A percentile compares a stretch with the other conserved stretches of the same genome.
Evolutionary conservation across 352 stramenopile genomes (phyloP).

Genomic region (Globisporangium recalcitrans): DNA sequence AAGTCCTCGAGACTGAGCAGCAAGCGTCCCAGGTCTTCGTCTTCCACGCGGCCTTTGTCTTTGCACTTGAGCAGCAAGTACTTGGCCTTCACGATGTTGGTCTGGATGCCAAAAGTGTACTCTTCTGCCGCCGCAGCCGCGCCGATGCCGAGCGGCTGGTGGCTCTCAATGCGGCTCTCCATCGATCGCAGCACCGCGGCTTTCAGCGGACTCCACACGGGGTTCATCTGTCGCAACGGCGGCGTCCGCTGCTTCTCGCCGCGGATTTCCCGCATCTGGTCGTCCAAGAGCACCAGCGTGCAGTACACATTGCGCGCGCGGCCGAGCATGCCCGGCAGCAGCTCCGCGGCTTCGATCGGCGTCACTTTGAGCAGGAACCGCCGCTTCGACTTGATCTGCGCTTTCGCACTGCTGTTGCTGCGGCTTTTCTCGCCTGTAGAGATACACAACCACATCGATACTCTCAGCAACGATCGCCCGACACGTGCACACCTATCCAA

Average conservation of each 20-base stretch:
- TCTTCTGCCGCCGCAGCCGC: slow-evolving; percentile 74
- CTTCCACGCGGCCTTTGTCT: slow-evolving; percentile 81
- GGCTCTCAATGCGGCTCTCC: slow-evolving; percentile 69
- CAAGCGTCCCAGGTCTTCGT: slow-evolving; percentile 72
- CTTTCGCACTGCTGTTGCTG: slow-evolving; percentile 23
- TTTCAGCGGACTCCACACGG: slow-evolving; percentile 83
- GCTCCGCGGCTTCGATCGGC: slow-evolving; percentile 71
- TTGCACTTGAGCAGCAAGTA: slow-evolving; percentile 87
- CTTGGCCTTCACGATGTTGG: slow-evolving; percentile 69
- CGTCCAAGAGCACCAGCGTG: slow-evolving; percentile 79
- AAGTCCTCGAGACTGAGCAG: slow-evolving; percentile 80
- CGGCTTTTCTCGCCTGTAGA: slow-evolving; percentile 9
- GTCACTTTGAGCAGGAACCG: slow-evolving; percentile 83
- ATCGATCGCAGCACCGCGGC: slow-evolving; percentile 71
- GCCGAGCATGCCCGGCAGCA: slow-evolving; percentile 55
- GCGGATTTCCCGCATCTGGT: slow-evolving; percentile 82
- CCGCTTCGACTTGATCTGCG: slow-evolving; percentile 62
- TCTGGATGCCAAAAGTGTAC: slow-evolving; percentile 84
- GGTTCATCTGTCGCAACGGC: slow-evolving; percentile 45
- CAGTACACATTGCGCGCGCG: slow-evolving; percentile 73
- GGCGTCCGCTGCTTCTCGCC: slow-evolving; percentile 85
- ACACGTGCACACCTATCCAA: neutral
- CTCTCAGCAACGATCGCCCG: neutral
- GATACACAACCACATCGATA: neutral
- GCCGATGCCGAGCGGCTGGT: slow-evolving; percentile 83